Evolutionary conservation across 192 early-diverging fungal species (phyloP).

Genomic region (Lunasporangiospora selenospora): DNA sequence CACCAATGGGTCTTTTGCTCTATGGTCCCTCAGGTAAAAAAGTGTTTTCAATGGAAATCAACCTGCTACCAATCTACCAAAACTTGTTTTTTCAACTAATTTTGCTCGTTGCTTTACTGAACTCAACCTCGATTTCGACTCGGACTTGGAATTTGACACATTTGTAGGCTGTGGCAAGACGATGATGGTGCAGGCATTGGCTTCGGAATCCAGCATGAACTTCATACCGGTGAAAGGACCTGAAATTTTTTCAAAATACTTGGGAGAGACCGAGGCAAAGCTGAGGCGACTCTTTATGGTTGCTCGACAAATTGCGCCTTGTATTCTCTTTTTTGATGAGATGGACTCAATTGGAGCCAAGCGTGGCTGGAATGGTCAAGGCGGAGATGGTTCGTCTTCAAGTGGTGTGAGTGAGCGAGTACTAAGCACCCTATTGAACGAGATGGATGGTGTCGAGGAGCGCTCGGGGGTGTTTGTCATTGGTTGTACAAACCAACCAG

Average conservation of each 20-base stretch:
- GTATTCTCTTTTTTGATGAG: constrained; percentile 94
- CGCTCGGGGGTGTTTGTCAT: constrained; percentile 86
- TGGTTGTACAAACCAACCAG: constrained; percentile 90
- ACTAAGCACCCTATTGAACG: constrained; percentile 93
- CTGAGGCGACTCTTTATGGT: constrained; percentile 84
- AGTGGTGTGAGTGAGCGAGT: constrained; percentile 91
- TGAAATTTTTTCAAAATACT: constrained; percentile 94
- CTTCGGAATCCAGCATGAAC: constrained; percentile 78
- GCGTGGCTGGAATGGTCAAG: constrained; percentile 61
- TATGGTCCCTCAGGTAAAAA: constrained; percentile 90
- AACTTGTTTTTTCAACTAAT: too few species aligned
- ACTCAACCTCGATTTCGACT: background rate
- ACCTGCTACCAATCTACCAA: too few species aligned
- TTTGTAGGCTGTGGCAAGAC: constrained; percentile 91
- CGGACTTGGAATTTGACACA: constrained; percentile 1
- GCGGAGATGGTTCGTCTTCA: constrained; percentile 58
- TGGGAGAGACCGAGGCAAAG: constrained; percentile 89
- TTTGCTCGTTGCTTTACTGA: too few species aligned
- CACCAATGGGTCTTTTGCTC: constrained; percentile 85
- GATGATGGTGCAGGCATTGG: constrained; percentile 78
- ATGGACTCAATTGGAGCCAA: constrained; percentile 91
- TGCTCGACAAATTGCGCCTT: constrained; percentile 88
- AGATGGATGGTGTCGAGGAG: constrained; percentile 97
- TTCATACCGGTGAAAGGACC: constrained; percentile 86
- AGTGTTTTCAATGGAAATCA: too few species aligned